Percentiles rank a stretch among this genome's conserved stretches.
Evolutionary conservation across 345 rosid genomes (phyloP).

Genomic region (Viola odorata): DNA sequence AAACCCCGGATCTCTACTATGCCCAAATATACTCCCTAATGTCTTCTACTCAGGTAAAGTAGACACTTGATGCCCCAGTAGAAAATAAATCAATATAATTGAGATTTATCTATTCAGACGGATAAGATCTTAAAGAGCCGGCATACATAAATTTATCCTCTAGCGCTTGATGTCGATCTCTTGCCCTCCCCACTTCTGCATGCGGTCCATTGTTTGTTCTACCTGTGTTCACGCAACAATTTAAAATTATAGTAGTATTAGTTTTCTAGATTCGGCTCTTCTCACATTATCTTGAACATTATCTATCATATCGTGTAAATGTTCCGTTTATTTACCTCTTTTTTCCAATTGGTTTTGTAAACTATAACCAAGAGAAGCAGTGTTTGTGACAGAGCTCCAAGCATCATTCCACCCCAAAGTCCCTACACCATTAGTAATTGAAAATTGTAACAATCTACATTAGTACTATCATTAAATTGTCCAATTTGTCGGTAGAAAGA

Average conservation of each 20-base stretch:
- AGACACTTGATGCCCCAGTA: too few relatives aligned
- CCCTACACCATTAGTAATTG: constrained; percentile 35
- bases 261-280: too few relatives aligned
- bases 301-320: too few relatives aligned
- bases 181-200: constrained; percentile 64
- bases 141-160: too few relatives aligned
- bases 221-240: constrained; percentile 44
- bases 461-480: not conserved
- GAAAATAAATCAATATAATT: too few relatives aligned
- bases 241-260: not conserved
- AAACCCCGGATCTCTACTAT: too few relatives aligned
- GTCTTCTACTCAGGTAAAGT: too few relatives aligned
- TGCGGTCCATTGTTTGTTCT: constrained; percentile 54
- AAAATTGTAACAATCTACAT: not conserved
- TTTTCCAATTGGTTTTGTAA: constrained; percentile 69
- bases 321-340: constrained; percentile 74
- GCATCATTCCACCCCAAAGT: constrained; percentile 78
- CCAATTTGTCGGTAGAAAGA: not conserved
- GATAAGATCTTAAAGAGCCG: too few relatives aligned
- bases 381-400: constrained; percentile 70
- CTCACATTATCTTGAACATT: too few relatives aligned
- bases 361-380: constrained; percentile 45
- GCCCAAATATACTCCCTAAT: too few relatives aligned
- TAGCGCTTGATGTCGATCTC: constrained; percentile 6
- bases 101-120: too few relatives aligned